A percentile compares a stretch with the other conserved stretches of the same genome.
These are phyloP conservation scores for Pachyrhizus erosus DNA, from an alignment of 306 rosid genomes.

Conservation along the genomic window DNA sequence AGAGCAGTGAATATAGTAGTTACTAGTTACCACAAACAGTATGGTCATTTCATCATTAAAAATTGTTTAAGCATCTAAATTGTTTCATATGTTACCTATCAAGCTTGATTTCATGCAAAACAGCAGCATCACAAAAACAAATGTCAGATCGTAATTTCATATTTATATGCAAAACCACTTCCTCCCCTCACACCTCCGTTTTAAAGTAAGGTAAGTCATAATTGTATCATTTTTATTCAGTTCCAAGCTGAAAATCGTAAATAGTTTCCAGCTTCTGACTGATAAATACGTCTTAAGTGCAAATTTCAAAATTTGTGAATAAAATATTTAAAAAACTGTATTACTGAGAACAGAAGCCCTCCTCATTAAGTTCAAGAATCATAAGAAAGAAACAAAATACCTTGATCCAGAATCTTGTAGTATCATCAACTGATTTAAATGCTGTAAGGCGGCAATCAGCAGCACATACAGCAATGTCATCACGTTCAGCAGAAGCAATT, in stretches of 20 bases:
- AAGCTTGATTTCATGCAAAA: slow-evolving; percentile 25
- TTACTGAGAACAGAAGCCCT: slow-evolving; percentile 23
- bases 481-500: slow-evolving; percentile 62
- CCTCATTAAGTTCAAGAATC: slow-evolving; percentile 9
- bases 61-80: slow-evolving; percentile 30
- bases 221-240: slow-evolving; percentile 10
- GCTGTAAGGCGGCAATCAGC: slow-evolving; percentile 96
- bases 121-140: background rate
- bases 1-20: background rate
- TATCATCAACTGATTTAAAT: slow-evolving; percentile 74
- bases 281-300: slow-evolving; percentile 13
- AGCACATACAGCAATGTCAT: slow-evolving; percentile 83
- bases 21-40: slow-evolving; percentile 19
- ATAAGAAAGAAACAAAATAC: slow-evolving; percentile 48
- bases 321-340: slow-evolving; percentile 28
- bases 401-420: slow-evolving; percentile 96
- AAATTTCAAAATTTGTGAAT: slow-evolving; percentile 19
- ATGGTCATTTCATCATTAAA: slow-evolving; percentile 5
- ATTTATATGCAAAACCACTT: slow-evolving; percentile 34
- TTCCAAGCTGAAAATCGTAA: slow-evolving; percentile 16
- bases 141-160: slow-evolving; percentile 12
- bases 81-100: slow-evolving; percentile 5
- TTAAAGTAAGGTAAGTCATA: slow-evolving; percentile 15
- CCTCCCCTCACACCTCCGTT: slow-evolving; percentile 12
- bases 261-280: slow-evolving; percentile 16